These are phyloP conservation scores for Saprolegnia parasitica DNA, from an alignment of 352 stramenopile genomes.

Conservation along the genomic window DNA sequence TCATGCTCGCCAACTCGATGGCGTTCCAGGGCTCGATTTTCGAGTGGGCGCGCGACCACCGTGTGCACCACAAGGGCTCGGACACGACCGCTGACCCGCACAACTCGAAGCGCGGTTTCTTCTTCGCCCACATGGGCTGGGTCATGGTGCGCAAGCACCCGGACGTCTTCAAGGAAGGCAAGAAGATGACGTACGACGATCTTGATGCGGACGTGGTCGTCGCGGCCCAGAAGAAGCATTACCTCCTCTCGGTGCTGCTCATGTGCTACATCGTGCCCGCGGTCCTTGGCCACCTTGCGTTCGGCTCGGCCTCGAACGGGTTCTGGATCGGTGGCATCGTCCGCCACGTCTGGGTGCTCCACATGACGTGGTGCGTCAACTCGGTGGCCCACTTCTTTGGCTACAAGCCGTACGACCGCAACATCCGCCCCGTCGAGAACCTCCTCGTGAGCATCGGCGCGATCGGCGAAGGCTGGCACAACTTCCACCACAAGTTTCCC, in stretches of 20 bases:
- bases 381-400: constrained; percentile 97
- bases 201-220: constrained; percentile 92
- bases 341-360: constrained; percentile 94
- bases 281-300: constrained; percentile 76
- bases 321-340: constrained; percentile 96
- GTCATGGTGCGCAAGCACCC: constrained; percentile 97
- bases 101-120: constrained; percentile 96
- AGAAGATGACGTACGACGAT: constrained; percentile 95
- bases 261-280: constrained; percentile 97
- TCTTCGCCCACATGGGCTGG: constrained; percentile 99
- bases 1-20: constrained; percentile 98
- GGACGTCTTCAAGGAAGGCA: constrained; percentile 81
- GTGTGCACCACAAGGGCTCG: constrained; percentile 98
- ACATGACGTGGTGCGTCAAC: constrained; percentile 99
- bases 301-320: constrained; percentile 90
- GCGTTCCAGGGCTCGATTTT: constrained; percentile 96
- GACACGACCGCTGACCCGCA: constrained; percentile 94
- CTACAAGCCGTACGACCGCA: constrained; percentile 97
- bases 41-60: constrained; percentile 98
- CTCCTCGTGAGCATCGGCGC: constrained; percentile 93
- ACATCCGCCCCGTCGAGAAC: constrained; percentile 95
- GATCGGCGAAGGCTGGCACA: constrained; percentile 98
- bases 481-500: constrained; percentile 99
- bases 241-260: constrained; percentile 84
- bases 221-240: constrained; percentile 94